Conservation (phyloP, 2,329 filamentous ascomycete genomes). For the Aspergillus pseudotamarii region DNA sequence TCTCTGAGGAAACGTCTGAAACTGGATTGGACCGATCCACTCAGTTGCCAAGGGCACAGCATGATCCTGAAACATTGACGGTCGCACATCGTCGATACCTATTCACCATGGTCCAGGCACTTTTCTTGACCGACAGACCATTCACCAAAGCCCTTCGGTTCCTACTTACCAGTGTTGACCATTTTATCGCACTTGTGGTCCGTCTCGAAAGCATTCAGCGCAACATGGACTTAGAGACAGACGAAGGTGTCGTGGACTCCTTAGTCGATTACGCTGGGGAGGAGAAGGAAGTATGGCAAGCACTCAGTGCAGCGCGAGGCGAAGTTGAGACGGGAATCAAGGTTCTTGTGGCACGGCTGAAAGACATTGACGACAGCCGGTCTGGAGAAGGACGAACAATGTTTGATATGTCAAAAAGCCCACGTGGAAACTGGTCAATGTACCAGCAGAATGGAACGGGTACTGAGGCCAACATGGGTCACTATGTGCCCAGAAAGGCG, state of each 20-base stretch:
- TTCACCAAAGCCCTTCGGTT: conserved; percentile 45
- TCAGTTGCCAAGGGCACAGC: conserved; percentile 43
- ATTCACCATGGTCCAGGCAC: conserved; percentile 57
- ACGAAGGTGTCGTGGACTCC: conserved; percentile 78
- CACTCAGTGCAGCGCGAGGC: conserved; percentile 65
- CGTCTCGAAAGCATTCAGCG: conserved; percentile 77
- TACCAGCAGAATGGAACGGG: conserved; percentile 29
- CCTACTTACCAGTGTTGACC: conserved; percentile 65
- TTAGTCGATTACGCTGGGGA: conserved; percentile 73
- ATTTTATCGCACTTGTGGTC: conserved; percentile 74
- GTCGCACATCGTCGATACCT: conserved; percentile 80
- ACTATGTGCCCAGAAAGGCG: conserved; percentile 71
- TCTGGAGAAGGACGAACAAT: conserved; percentile 42
- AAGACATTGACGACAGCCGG: conserved; percentile 63
- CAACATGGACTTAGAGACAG: conserved; percentile 76
- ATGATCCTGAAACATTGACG: conserved; percentile 84
- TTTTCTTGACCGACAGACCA: conserved; percentile 46
- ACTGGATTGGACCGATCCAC: conserved; percentile 14
- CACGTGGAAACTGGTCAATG: conserved; percentile 28
- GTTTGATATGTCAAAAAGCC: conserved; percentile 33
- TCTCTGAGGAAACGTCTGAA: conserved; percentile 15
- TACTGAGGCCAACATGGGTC: conserved; percentile 20
- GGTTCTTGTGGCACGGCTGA: conserved; percentile 58
- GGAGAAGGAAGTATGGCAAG: conserved; percentile 66
- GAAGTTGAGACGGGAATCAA: conserved; percentile 70